These are phyloP conservation scores for Candida takata DNA, from an alignment of 805 yeast genomes.

Conservation along the genomic window DNA sequence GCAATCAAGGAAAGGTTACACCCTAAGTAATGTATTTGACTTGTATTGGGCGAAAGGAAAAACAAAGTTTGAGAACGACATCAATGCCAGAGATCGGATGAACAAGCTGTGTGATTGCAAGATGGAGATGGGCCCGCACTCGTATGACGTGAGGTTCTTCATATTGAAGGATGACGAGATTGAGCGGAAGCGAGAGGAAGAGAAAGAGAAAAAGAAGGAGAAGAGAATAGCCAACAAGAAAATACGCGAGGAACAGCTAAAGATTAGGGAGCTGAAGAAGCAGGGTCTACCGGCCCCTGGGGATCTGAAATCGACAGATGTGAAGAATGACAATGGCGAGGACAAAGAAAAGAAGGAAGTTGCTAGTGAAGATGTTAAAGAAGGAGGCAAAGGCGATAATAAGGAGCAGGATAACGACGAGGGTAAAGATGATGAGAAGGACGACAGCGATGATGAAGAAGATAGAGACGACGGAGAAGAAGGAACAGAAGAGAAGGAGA, in stretches of 20 bases:
- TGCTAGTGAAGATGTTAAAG: no score
- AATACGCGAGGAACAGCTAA: constrained; percentile 28
- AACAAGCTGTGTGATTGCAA: constrained; percentile 76
- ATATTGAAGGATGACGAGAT: constrained; percentile 77
- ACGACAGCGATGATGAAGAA: not conserved
- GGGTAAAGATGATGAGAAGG: not conserved
- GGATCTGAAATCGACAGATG: not conserved
- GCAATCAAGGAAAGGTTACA: constrained; percentile 65
- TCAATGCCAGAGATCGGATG: constrained; percentile 79
- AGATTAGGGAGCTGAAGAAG: constrained; percentile 9
- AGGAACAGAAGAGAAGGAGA: not conserved
- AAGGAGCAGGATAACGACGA: not conserved
- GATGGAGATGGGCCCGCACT: constrained; percentile 76
- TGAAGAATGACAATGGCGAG: not conserved
- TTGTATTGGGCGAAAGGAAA: constrained; percentile 72
- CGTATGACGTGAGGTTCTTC: constrained; percentile 68
- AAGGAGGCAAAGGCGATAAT: no score
- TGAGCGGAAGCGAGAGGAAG: constrained; percentile 41
- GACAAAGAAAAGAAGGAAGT: not conserved
- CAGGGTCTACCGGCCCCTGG: constrained; percentile 1
- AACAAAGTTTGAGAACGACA: constrained; percentile 33
- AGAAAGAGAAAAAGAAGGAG: constrained; percentile 31
- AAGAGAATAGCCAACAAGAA: constrained; percentile 29
- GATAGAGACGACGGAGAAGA: not conserved
- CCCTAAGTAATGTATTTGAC: constrained; percentile 61